phyloP scores from a whole-genome alignment of 2,329 filamentous ascomycete genomes.

The Beauveria sp. region DNA sequence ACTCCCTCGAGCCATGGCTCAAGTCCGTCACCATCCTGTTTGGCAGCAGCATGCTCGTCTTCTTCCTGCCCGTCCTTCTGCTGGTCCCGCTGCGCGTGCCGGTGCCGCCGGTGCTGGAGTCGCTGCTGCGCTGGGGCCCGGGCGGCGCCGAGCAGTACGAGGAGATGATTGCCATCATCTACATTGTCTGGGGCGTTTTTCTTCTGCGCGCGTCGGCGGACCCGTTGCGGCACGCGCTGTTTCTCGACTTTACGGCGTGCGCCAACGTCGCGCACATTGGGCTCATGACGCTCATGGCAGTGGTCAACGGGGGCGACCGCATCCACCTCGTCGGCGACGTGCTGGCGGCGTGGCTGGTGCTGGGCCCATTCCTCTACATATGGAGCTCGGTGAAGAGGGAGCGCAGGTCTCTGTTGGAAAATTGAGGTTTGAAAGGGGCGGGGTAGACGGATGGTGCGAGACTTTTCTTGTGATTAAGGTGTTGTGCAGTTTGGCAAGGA shows the following conservation, averaged over 20 bases:
- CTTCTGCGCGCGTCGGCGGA: background rate
- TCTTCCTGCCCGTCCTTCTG: background rate
- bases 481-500: too few species aligned
- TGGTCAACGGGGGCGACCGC: background rate
- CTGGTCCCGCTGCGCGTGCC: background rate
- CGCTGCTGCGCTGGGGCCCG: constrained; percentile 2
- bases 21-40: background rate
- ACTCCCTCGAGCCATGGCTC: background rate
- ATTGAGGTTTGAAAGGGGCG: too few species aligned
- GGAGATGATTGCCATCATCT: constrained; percentile 4
- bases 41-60: background rate
- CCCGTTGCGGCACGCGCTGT: background rate
- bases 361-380: background rate
- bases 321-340: constrained; percentile 3
- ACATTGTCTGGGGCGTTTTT: constrained; percentile 1
- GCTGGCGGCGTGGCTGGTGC: background rate
- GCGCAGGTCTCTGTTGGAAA: background rate
- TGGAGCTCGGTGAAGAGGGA: background rate
- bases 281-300: constrained; percentile 4
- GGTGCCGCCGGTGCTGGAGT: background rate
- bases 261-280: background rate
- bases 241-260: constrained; percentile 2
- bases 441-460: too few species aligned
- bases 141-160: constrained; percentile 9
- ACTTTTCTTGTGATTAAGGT: too few species aligned